Percentiles rank a stretch among this genome's conserved stretches.
These are phyloP conservation scores for Syzygium syzygioides DNA, from an alignment of 441 rosid genomes.

Conservation along the genomic window DNA sequence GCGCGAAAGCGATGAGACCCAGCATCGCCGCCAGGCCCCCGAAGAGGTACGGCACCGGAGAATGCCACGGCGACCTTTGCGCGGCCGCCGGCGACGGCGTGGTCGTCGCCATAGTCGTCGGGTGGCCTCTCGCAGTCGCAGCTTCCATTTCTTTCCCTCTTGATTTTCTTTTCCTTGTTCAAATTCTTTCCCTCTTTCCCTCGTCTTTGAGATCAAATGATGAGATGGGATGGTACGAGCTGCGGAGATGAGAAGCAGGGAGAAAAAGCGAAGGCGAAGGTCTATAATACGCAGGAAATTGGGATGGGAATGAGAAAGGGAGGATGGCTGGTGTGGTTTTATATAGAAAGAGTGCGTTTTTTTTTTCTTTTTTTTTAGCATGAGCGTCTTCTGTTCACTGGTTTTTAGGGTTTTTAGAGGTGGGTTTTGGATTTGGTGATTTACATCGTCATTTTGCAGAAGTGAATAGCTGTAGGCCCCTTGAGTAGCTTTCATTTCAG, in stretches of 20 bases:
- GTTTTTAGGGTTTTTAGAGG: conserved; percentile 13
- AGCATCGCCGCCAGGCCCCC: conserved; percentile 98
- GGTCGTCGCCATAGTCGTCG: conserved; percentile 18
- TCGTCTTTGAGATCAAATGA: background rate
- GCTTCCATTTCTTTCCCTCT: background rate
- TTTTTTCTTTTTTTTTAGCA: background rate
- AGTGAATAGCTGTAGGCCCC: background rate
- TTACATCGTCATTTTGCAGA: conserved; percentile 29
- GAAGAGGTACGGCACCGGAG: conserved; percentile 89
- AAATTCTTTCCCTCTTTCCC: background rate
- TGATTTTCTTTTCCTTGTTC: background rate
- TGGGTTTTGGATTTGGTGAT: conserved; percentile 11
- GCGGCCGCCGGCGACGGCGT: conserved; percentile 9
- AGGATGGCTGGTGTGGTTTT: background rate
- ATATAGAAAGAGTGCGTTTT: background rate
- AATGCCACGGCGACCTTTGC: conserved; percentile 77
- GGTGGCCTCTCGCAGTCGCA: conserved; percentile 29
- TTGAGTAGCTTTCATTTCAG: background rate
- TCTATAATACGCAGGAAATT: background rate
- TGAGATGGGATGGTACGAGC: background rate
- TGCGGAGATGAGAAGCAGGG: background rate
- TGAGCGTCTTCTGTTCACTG: background rate
- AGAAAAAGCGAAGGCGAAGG: background rate
- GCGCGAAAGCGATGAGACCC: conserved; percentile 83
- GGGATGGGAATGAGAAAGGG: background rate